Base-by-base conservation (phyloP, 2,329 filamentous ascomycete genomes). In the Penicillium sp. region DNA sequence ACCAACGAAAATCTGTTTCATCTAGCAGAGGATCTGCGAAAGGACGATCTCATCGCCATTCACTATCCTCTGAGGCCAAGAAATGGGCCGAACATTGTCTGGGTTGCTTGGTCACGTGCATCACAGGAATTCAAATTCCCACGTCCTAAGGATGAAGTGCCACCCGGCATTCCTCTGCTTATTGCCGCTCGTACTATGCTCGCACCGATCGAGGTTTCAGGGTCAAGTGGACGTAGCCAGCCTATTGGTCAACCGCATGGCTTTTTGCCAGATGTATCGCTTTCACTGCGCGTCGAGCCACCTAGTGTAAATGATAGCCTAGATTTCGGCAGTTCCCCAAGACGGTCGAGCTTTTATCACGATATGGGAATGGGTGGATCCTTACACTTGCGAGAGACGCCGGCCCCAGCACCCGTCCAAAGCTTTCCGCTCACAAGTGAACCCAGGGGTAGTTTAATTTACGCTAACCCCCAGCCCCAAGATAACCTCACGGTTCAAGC, bases 71-170 rank as follows among this genome's bases (percentile, higher is more conserved):
- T 55, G 5, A 25, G 46, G 2, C 9, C 41, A 4, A 27, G 31
- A 5, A 43, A 19, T 0, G 19, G 13, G 2, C 4, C 15, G 3
- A 10, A 50, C 13, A 60, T 67, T 38, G 62, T 66, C 19, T 63
- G 72, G 55, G 51, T 77, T 53, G 67, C 67, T 4, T 76, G 72
- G 49, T 66, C 71, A 27, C 64, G 63, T 0, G 43, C 57, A 23
- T 70, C 68, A 12, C 49, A 52, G 7, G 62, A 59, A 10, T 74
- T 73, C 55, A 37, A 49, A 2, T 71, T 71, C 41, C 64, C 33
- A 27, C 17, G 5, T 21, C 6, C 51, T 15, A 10, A 33, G 4
- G 10, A 23, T 19, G 29, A 43, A 43, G 40, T 49, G 10, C 46
- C 55, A 40, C 42, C 50, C 6, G 50, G 57, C 4, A 66, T 64